Evolutionary conservation across 2,329 filamentous ascomycete genomes (phyloP).

Genomic region (Alternaria conjuncta): DNA sequence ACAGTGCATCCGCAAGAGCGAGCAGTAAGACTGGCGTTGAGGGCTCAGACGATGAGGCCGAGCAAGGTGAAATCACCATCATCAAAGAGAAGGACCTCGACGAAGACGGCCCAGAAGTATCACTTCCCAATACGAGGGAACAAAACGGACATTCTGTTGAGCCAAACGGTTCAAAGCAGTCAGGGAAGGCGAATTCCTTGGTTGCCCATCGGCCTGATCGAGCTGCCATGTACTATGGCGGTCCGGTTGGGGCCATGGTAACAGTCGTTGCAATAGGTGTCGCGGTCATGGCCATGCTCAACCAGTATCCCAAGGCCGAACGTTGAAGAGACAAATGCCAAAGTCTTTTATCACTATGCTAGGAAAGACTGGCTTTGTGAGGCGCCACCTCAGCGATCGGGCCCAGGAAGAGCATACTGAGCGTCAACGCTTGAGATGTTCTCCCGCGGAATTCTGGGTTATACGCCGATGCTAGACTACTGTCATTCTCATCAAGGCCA

Average conservation of each 20-base stretch:
- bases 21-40: constrained; percentile 17
- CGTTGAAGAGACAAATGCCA: constrained; percentile 42
- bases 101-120: constrained; percentile 28
- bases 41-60: constrained; percentile 27
- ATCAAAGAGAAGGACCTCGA: constrained; percentile 42
- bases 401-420: background rate
- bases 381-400: background rate
- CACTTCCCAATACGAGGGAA: constrained; percentile 22
- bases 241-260: constrained; percentile 47
- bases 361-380: constrained; percentile 4
- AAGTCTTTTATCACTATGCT: constrained; percentile 9
- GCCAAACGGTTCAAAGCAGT: constrained; percentile 25
- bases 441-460: background rate
- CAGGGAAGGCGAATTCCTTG: constrained; percentile 33
- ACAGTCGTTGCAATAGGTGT: constrained; percentile 50
- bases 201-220: constrained; percentile 35
- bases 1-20: constrained; percentile 20
- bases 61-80: constrained; percentile 47
- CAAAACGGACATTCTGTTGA: constrained; percentile 42
- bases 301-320: constrained; percentile 54
- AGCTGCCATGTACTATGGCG: constrained; percentile 45
- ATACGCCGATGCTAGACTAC: background rate
- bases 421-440: background rate
- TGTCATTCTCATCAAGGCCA: background rate
- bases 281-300: constrained; percentile 51